Base-by-base conservation (phyloP, 345 rosid species). In the Arabis alpina region DNA sequence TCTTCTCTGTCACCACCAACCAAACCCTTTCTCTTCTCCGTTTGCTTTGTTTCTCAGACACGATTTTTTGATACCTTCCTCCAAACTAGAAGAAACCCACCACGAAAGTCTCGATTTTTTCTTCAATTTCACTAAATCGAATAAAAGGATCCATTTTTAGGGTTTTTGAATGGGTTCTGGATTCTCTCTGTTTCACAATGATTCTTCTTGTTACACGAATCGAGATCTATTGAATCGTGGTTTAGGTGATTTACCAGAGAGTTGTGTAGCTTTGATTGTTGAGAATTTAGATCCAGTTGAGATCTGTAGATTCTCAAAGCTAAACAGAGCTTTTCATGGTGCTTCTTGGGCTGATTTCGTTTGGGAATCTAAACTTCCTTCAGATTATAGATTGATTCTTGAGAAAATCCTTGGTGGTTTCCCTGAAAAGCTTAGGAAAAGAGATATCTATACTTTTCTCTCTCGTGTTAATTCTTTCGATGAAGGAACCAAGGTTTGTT, bases 341-440 rank as follows among this genome's bases (percentile, higher is more conserved):
- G 99, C 99, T 42, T 95, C 98, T 0, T 85, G 87, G 90, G 99
- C 98, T 58, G 98, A 95, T 82, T 81, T 81, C 74, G 89, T 95
- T 1, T 95, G 99, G 99, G 96, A 92, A 68, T 83, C 96, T 8
- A 95, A 95, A 54, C 73, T 95, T 80, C 99, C 99, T 8, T 54
- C 64, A 5, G 89, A 88, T 79, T 90, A 92, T 70, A 68, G 15
- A 13, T 48, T 57, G 68, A 81, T 95, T 61, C 67, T 90, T 40
- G 79, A 69, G 61, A 81, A 76, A 52, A 78, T 95, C 43, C 68
- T 87, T 4, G 90, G 87, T 4, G 83, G 63, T 54, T 61, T 71
- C 32, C 73, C 78, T 1, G 79, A 76, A 24, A 80, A 79, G 12
- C 16, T 85, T 72, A 60, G 87, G 23, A 90, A 90, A 72, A 75